These are phyloP conservation scores for Monosporozyma siamensis DNA, from an alignment of 805 yeast genomes.

Conservation along the genomic window DNA sequence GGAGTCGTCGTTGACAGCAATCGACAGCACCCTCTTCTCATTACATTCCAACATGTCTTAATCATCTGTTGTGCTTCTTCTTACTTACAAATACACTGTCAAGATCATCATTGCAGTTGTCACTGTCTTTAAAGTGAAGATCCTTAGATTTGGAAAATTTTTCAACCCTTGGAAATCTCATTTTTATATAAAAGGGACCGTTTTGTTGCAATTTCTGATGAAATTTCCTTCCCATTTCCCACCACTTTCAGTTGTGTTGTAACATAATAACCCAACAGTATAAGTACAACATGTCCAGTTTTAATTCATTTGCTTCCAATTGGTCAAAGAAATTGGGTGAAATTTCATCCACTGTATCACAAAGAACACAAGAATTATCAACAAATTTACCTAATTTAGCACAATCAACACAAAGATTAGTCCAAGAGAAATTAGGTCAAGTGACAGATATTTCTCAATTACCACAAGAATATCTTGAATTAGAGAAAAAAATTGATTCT, in stretches of 20 bases:
- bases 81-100: too few species aligned
- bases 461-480: conserved; percentile 70
- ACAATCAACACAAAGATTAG: conserved; percentile 67
- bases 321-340: conserved; percentile 27
- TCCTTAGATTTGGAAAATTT: too few species aligned
- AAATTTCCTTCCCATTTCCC: too few species aligned
- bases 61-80: too few species aligned
- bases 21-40: too few species aligned
- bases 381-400: conserved; percentile 62
- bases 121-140: too few species aligned
- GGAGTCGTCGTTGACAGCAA: neutral
- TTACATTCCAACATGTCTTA: neutral
- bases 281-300: conserved; percentile 18
- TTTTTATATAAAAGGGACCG: too few species aligned
- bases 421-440: conserved; percentile 72
- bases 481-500: conserved; percentile 66
- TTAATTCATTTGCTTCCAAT: conserved; percentile 22
- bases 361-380: conserved; percentile 35
- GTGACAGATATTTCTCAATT: conserved; percentile 77
- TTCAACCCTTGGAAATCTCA: too few species aligned
- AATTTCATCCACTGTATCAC: conserved; percentile 24
- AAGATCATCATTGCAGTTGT: too few species aligned
- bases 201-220: too few species aligned
- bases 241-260: too few species aligned
- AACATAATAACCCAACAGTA: too few species aligned